Evolutionary conservation across 225 moss, liverwort and hornwort species (phyloP).

Genomic region (Marchantia polymorpha): DNA sequence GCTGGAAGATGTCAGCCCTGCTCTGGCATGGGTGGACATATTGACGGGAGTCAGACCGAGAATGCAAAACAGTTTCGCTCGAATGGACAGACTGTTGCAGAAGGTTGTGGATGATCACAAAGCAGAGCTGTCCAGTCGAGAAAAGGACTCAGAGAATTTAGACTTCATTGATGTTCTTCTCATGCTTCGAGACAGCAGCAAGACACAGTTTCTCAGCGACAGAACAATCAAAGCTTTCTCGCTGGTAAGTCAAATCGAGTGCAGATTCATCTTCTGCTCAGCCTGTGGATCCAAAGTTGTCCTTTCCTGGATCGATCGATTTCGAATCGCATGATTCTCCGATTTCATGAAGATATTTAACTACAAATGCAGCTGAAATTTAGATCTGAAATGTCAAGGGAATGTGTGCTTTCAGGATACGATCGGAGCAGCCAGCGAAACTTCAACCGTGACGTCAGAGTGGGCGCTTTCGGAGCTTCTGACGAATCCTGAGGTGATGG

Average conservation of each 20-base stretch:
- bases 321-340: not conserved
- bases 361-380: not conserved
- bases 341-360: not conserved
- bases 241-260: not conserved
- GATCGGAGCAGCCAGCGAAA: conserved; percentile 28
- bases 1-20: conserved; percentile 24
- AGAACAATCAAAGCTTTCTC: not conserved
- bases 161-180: not conserved
- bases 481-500: conserved; percentile 7
- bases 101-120: conserved; percentile 34
- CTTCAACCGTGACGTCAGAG: conserved; percentile 18
- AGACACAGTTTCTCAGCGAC: not conserved
- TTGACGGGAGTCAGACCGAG: conserved; percentile 20
- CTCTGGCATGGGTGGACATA: conserved; percentile 29
- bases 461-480: conserved; percentile 46
- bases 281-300: not conserved
- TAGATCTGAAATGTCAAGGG: too few species aligned
- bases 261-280: too few species aligned
- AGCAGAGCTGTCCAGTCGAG: not conserved
- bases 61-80: conserved; percentile 16
- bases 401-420: conserved; percentile 16
- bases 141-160: not conserved
- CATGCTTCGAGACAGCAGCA: not conserved
- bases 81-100: conserved; percentile 19
- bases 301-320: not conserved